Evolutionary conservation across 495 filamentous ascomycete species (phyloP).

Genomic region (Penicillium waksmanii): DNA sequence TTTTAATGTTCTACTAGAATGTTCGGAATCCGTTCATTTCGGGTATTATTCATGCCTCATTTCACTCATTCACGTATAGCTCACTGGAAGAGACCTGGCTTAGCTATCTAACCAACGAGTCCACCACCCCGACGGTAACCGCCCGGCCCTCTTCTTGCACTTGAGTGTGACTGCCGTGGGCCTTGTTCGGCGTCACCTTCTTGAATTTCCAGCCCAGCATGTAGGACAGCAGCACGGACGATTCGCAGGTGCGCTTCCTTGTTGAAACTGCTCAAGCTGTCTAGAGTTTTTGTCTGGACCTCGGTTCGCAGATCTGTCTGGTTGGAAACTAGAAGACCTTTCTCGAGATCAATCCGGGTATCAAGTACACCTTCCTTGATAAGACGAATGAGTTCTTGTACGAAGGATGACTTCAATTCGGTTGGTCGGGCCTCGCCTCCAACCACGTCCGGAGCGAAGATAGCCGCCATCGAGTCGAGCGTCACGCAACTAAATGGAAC

Average conservation of each 20-base stretch:
- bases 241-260: conserved; percentile 73
- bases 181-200: conserved; percentile 10
- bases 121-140: conserved; percentile 10
- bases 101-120: not conserved
- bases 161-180: not conserved
- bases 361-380: conserved; percentile 73
- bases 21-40: conserved; percentile 1
- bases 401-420: conserved; percentile 60
- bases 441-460: conserved; percentile 55
- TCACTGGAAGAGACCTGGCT: not conserved
- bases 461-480: conserved; percentile 67
- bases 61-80: conserved; percentile 1
- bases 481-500: conserved; percentile 78
- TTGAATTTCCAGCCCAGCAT: conserved; percentile 75
- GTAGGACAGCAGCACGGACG: conserved; percentile 70
- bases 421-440: conserved; percentile 42
- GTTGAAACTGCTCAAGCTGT: conserved; percentile 72
- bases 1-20: conserved; percentile 4
- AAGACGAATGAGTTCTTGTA: conserved; percentile 75
- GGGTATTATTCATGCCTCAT: conserved; percentile 34
- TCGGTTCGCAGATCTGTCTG: conserved; percentile 62
- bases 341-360: conserved; percentile 82
- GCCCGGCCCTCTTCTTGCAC: conserved; percentile 1
- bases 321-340: conserved; percentile 74
- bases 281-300: conserved; percentile 68